phyloP scores from a whole-genome alignment of 441 rosid species.

The Gossypium schwendimanii region DNA sequence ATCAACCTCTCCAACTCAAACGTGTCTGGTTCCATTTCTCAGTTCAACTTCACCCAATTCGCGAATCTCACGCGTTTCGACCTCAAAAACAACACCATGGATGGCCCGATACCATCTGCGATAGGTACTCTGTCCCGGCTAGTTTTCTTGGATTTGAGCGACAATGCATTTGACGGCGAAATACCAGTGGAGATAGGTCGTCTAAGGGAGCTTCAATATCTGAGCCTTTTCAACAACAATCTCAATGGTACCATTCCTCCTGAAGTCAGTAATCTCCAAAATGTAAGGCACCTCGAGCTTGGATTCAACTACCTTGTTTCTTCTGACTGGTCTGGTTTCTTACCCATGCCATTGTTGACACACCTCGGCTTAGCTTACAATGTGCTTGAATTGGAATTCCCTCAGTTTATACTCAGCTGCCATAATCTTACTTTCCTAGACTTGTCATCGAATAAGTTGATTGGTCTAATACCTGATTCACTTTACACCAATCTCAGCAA shows the following conservation, averaged over 20 bases:
- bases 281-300: slow-evolving; percentile 40
- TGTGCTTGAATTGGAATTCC: slow-evolving; percentile 30
- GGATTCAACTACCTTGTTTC: slow-evolving; percentile 38
- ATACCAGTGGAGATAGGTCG: slow-evolving; percentile 35
- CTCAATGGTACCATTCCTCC: slow-evolving; percentile 34
- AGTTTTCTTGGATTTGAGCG: slow-evolving; percentile 36
- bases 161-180: slow-evolving; percentile 26
- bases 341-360: slow-evolving; percentile 37
- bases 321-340: slow-evolving; percentile 51
- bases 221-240: slow-evolving; percentile 26
- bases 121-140: slow-evolving; percentile 39
- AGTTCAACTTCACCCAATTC: slow-evolving; percentile 43
- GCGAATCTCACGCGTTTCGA: slow-evolving; percentile 33
- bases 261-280: slow-evolving; percentile 39
- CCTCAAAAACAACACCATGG: slow-evolving; percentile 26
- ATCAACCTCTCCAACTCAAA: slow-evolving; percentile 26
- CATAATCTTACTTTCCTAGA: slow-evolving; percentile 46
- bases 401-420: slow-evolving; percentile 35
- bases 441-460: slow-evolving; percentile 37
- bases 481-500: slow-evolving; percentile 36
- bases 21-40: slow-evolving; percentile 32
- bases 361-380: slow-evolving; percentile 39
- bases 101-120: slow-evolving; percentile 32
- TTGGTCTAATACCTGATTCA: slow-evolving; percentile 36
- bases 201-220: slow-evolving; percentile 29